Evolutionary conservation across 805 yeast species (phyloP).

Genomic region (Geotrichum ghanense): DNA sequence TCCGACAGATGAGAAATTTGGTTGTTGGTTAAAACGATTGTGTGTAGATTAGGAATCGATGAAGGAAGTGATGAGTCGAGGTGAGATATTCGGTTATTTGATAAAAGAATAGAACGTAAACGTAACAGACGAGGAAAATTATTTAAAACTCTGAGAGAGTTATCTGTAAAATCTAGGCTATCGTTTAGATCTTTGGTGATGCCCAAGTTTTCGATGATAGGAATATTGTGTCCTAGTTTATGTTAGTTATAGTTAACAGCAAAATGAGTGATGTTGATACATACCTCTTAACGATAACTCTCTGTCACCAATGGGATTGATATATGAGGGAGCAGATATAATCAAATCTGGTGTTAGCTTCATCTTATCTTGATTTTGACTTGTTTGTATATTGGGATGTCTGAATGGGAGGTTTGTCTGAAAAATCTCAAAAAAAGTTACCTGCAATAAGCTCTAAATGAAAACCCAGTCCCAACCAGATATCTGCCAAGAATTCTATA

Average conservation of each 20-base stretch:
- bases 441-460: too few relatives aligned
- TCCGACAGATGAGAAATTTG: constrained; percentile 35
- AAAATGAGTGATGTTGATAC: constrained; percentile 20
- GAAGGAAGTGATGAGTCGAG: constrained; percentile 29
- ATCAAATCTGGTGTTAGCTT: constrained; percentile 43
- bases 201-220: constrained; percentile 35
- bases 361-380: constrained; percentile 27
- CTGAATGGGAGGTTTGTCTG: neutral
- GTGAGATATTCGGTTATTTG: constrained; percentile 45
- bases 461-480: too few relatives aligned
- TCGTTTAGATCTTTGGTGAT: constrained; percentile 33
- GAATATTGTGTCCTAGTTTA: constrained; percentile 23
- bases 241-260: neutral
- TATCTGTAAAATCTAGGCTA: constrained; percentile 65
- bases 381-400: neutral
- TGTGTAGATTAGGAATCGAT: constrained; percentile 36
- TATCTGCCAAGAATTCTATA: too few relatives aligned
- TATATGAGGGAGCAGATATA: constrained; percentile 38
- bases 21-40: constrained; percentile 44
- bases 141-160: constrained; percentile 48
- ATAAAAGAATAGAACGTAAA: constrained; percentile 44
- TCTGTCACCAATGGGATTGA: constrained; percentile 33
- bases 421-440: neutral
- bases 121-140: constrained; percentile 35
- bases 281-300: constrained; percentile 32